Conservation (phyloP, 768 basidiomycete species). For the Sarcomyxa edulis region DNA sequence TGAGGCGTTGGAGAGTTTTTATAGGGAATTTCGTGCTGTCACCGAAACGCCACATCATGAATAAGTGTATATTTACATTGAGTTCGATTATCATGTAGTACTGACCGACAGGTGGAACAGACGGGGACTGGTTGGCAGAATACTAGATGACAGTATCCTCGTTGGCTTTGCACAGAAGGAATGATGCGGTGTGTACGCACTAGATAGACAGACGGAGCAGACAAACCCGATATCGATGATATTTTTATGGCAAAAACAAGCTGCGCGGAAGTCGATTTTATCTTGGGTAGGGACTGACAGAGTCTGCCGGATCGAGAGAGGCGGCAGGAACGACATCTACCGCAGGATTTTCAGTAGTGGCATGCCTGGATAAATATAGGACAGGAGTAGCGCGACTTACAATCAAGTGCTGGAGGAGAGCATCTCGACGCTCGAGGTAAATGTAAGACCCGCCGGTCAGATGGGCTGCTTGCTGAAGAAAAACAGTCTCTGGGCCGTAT, state of each 20-base stretch:
- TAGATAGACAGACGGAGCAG: conserved; percentile 97
- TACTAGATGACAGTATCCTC: conserved; percentile 41
- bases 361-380: too few species aligned
- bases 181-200: conserved; percentile 40
- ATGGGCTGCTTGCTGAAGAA: conserved; percentile 96
- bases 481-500: conserved; percentile 85
- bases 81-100: too few species aligned
- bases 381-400: too few species aligned
- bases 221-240: conserved; percentile 97
- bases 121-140: conserved; percentile 93
- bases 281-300: conserved; percentile 90
- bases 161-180: conserved; percentile 3
- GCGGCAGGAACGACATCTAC: conserved; percentile 75
- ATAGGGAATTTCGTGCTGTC: conserved; percentile 90
- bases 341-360: too few species aligned
- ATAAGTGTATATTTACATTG: too few species aligned
- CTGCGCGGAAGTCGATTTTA: conserved; percentile 93
- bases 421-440: conserved; percentile 72
- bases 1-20: conserved; percentile 82
- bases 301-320: conserved; percentile 60
- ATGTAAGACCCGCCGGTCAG: conserved; percentile 94
- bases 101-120: conserved; percentile 90
- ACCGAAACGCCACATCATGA: conserved; percentile 5
- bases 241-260: conserved; percentile 98
- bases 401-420: conserved; percentile 88